phyloP scores from a whole-genome alignment of 768 basidiomycete genomes.

The Kwoniella sp. region DNA sequence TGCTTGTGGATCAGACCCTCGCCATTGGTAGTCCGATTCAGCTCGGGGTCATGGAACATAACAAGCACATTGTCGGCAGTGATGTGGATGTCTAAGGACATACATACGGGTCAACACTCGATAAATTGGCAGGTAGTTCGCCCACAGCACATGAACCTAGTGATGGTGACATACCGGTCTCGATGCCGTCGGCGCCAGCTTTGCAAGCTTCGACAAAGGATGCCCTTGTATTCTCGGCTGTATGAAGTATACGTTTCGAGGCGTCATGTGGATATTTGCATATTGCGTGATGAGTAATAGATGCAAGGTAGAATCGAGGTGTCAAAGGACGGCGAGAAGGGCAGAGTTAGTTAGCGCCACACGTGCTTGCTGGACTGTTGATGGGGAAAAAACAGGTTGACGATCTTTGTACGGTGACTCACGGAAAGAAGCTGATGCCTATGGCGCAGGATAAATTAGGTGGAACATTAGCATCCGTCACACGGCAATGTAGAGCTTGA shows the following conservation, averaged over 20 bases:
- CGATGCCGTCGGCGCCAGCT: constrained; percentile 94
- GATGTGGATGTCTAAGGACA: constrained; percentile 82
- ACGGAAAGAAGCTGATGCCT: constrained; percentile 73
- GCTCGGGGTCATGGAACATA: constrained; percentile 94
- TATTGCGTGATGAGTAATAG: background rate
- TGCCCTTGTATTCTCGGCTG: constrained; percentile 83
- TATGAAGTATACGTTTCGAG: background rate
- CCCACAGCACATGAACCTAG: too few relatives aligned
- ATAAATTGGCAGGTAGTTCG: too few relatives aligned
- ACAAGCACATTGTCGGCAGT: constrained; percentile 82
- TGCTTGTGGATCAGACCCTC: constrained; percentile 71
- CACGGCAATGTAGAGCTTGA: background rate
- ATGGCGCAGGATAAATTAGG: constrained; percentile 11
- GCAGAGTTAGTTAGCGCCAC: background rate
- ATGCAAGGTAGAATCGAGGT: constrained; percentile 4
- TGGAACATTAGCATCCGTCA: constrained; percentile 5
- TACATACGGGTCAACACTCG: too few relatives aligned
- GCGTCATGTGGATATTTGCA: constrained; percentile 60
- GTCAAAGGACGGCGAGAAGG: background rate
- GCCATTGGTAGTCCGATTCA: constrained; percentile 77
- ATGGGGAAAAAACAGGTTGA: background rate
- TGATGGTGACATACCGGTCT: constrained; percentile 80
- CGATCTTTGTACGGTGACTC: constrained; percentile 20
- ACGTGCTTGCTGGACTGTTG: background rate
- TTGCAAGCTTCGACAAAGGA: constrained; percentile 93